Conservation (phyloP, 495 filamentous ascomycete species). For the Lindgomyces ingoldianus region DNA sequence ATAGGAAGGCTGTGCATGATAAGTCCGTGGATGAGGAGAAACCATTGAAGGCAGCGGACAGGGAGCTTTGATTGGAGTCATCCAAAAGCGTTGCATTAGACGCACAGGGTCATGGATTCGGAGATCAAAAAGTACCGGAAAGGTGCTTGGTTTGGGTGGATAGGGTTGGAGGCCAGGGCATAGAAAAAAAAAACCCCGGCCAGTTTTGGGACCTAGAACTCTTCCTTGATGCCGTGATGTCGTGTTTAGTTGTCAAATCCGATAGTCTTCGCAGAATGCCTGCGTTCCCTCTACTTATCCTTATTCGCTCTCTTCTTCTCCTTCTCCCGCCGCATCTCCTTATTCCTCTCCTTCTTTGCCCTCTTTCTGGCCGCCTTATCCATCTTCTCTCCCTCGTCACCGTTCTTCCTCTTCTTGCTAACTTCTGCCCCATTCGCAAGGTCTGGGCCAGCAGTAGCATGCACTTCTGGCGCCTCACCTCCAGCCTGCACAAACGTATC, state of each 20-base stretch:
- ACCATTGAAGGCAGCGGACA: slow-evolving; percentile 59
- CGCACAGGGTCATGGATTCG: background rate
- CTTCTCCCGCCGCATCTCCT: slow-evolving; percentile 51
- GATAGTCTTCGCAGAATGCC: too few species aligned
- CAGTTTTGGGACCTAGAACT: background rate
- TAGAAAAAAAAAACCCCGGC: background rate
- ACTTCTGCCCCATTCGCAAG: slow-evolving; percentile 1
- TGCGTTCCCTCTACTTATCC: slow-evolving; percentile 9
- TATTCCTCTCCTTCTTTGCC: slow-evolving; percentile 48
- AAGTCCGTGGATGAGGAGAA: slow-evolving; percentile 40
- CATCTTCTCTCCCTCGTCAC: slow-evolving; percentile 24
- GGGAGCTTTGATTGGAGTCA: slow-evolving; percentile 53
- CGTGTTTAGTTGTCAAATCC: background rate
- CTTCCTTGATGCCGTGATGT: background rate
- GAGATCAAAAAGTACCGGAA: background rate
- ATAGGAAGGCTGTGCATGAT: slow-evolving; percentile 53
- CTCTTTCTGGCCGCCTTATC: slow-evolving; percentile 46
- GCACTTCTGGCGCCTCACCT: slow-evolving; percentile 16
- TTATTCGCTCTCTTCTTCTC: slow-evolving; percentile 46
- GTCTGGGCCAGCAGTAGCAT: slow-evolving; percentile 5
- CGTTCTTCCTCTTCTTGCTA: slow-evolving; percentile 40
- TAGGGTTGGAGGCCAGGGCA: too few species aligned
- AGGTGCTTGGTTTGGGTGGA: background rate
- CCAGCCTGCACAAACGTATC: slow-evolving; percentile 27
- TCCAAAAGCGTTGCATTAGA: background rate